Conservation (phyloP, 306 rosid genomes). For the Inga leiocalycina region DNA sequence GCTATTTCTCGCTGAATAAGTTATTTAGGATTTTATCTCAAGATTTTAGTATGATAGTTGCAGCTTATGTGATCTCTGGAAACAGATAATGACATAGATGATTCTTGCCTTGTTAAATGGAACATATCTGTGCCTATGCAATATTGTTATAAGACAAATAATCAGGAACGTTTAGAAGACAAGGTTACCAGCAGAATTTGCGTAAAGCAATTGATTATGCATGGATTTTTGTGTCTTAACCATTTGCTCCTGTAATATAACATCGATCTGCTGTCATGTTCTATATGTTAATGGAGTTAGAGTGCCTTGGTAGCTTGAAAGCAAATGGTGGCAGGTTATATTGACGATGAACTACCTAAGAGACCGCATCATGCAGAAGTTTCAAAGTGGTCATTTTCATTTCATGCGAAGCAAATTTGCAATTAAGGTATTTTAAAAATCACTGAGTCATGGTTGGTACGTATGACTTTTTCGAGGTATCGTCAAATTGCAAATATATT, state of each 20-base stretch:
- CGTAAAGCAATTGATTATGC: conserved; percentile 2
- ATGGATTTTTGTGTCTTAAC: not conserved
- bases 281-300: not conserved
- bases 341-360: not conserved
- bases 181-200: not conserved
- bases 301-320: not conserved
- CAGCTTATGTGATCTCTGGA: not conserved
- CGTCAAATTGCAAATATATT: not conserved
- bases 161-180: not conserved
- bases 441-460: not conserved
- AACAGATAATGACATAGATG: conserved; percentile 7
- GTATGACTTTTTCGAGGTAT: not conserved
- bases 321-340: not conserved
- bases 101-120: conserved; percentile 25
- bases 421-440: not conserved
- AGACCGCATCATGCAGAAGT: not conserved
- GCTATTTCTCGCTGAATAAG: not conserved
- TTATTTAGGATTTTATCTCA: not conserved
- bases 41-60: conserved; percentile 19
- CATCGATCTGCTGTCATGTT: not conserved
- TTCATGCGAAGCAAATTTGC: not conserved
- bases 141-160: conserved; percentile 11
- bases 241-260: not conserved
- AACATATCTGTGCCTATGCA: conserved; percentile 3
- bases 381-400: not conserved